A percentile compares a stretch with the other conserved stretches of the same genome.
These are phyloP conservation scores for Breynia disticha DNA, from an alignment of 441 rosid species.

Conservation along the genomic window DNA sequence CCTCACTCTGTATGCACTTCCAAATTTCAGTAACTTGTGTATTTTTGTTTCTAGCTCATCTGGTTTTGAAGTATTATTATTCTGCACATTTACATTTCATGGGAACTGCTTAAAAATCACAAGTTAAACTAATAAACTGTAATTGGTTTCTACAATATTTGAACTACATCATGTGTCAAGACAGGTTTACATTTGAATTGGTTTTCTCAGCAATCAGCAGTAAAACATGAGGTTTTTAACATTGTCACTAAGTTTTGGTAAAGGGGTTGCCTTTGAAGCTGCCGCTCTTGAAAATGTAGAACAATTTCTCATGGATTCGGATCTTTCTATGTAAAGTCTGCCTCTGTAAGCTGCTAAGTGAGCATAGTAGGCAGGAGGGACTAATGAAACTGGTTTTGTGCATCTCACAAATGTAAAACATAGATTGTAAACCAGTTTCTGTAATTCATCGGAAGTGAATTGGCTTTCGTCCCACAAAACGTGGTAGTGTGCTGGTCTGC, in stretches of 20 bases:
- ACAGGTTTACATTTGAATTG: background rate
- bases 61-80: too few relatives aligned
- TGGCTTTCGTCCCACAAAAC: slow-evolving; percentile 59
- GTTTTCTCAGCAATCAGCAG: slow-evolving; percentile 26
- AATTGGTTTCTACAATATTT: too few relatives aligned
- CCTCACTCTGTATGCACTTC: too few relatives aligned
- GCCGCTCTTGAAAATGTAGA: slow-evolving; percentile 34
- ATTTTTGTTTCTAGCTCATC: too few relatives aligned
- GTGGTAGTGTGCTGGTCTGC: slow-evolving; percentile 79
- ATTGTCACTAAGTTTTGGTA: slow-evolving; percentile 45
- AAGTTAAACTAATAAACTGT: too few relatives aligned
- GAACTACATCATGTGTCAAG: too few relatives aligned
- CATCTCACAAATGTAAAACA: slow-evolving; percentile 72
- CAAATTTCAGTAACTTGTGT: too few relatives aligned
- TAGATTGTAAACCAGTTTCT: slow-evolving; percentile 47
- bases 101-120: too few relatives aligned
- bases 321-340: slow-evolving; percentile 48
- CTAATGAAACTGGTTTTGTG: slow-evolving; percentile 62
- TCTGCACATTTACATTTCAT: too few relatives aligned
- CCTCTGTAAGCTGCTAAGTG: slow-evolving; percentile 73
- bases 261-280: slow-evolving; percentile 18
- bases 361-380: slow-evolving; percentile 77
- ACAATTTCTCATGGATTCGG: slow-evolving; percentile 34
- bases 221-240: slow-evolving; percentile 64
- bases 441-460: slow-evolving; percentile 59